phyloP scores from a whole-genome alignment of 345 rosid genomes.

The Excoecaria agallocha region DNA sequence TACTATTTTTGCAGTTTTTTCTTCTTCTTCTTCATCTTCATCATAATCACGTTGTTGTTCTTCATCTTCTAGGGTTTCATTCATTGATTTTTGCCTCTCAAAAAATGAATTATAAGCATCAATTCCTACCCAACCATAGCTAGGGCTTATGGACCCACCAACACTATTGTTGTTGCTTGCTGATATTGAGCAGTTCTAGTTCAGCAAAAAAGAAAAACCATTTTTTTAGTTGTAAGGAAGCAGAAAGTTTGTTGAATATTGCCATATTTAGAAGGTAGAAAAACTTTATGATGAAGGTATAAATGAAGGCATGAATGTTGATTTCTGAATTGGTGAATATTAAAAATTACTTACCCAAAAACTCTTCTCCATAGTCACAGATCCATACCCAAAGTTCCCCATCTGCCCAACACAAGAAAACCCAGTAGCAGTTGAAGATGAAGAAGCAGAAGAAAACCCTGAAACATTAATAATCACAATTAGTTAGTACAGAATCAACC shows the following conservation, averaged over 20 bases:
- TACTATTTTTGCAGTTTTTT: conserved; percentile 44
- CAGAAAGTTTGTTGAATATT: too few species aligned
- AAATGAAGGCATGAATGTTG: too few species aligned
- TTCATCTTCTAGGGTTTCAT: conserved; percentile 23
- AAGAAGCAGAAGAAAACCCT: conserved; percentile 55
- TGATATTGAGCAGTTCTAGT: conserved; percentile 59
- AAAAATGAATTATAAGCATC: conserved; percentile 42
- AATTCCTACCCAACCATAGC: conserved; percentile 53
- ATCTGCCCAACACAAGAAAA: conserved; percentile 46
- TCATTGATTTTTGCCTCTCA: conserved; percentile 40
- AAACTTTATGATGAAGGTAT: too few species aligned
- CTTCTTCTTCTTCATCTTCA: conserved; percentile 27
- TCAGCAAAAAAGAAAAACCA: background rate
- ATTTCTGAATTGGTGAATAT: too few species aligned
- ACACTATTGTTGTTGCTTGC: conserved; percentile 16
- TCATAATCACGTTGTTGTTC: conserved; percentile 25
- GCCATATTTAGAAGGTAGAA: too few species aligned
- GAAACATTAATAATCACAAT: conserved; percentile 9
- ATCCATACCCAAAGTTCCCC: conserved; percentile 61
- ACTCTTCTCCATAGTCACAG: conserved; percentile 60
- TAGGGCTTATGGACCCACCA: conserved; percentile 34
- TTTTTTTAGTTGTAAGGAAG: too few species aligned
- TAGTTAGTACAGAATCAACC: too few species aligned
- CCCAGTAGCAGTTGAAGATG: conserved; percentile 42
- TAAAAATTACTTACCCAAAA: conserved; percentile 44